A percentile compares a stretch with the other conserved stretches of the same genome.
Evolutionary conservation across 1,284 basidiomycete species (phyloP).

Genomic region (Pseudozyma thailandica): DNA sequence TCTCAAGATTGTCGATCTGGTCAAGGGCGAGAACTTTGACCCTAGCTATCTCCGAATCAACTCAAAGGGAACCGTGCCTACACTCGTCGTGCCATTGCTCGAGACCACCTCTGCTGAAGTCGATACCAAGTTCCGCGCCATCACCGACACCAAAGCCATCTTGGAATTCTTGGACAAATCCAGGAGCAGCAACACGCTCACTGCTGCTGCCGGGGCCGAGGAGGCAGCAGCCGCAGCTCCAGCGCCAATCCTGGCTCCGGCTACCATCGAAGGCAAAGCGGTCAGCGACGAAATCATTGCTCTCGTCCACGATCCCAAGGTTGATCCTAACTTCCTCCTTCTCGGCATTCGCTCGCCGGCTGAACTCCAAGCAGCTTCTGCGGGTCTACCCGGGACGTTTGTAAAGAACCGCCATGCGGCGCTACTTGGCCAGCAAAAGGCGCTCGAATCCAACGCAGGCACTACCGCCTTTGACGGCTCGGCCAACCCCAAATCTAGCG

Average conservation of each 20-base stretch:
- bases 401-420: constrained; percentile 71
- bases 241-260: constrained; percentile 80
- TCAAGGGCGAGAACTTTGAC: constrained; percentile 73
- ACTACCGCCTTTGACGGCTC: constrained; percentile 71
- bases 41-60: constrained; percentile 80
- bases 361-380: constrained; percentile 67
- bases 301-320: constrained; percentile 73
- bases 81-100: constrained; percentile 81
- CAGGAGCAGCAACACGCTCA: constrained; percentile 70
- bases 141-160: constrained; percentile 82
- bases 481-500: constrained; percentile 65
- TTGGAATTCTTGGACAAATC: constrained; percentile 75
- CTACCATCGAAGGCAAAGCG: constrained; percentile 78
- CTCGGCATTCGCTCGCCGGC: constrained; percentile 64
- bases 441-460: constrained; percentile 71
- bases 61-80: constrained; percentile 84
- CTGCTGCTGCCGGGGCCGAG: constrained; percentile 69
- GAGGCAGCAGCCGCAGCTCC: constrained; percentile 78
- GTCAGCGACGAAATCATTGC: constrained; percentile 75
- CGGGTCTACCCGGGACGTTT: constrained; percentile 67
- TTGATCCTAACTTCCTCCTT: constrained; percentile 71
- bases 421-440: constrained; percentile 73
- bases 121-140: constrained; percentile 81
- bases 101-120: constrained; percentile 78
- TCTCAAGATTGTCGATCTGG: constrained; percentile 60